phyloP scores from a whole-genome alignment of 768 basidiomycete genomes.

The Podaxis carcinomalis region DNA sequence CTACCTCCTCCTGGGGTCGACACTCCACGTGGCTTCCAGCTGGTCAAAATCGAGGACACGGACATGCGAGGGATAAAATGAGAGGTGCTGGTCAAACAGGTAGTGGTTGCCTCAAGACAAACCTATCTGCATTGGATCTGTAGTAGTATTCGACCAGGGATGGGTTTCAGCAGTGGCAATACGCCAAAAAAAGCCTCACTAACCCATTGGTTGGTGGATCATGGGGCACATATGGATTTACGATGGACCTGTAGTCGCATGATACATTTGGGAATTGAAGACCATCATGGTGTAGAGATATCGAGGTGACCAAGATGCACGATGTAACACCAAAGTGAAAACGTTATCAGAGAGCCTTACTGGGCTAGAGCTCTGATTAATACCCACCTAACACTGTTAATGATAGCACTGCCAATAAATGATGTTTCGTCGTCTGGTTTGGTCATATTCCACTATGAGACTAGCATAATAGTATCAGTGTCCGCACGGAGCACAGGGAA shows the following conservation, averaged over 20 bases:
- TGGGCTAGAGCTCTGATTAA: neutral
- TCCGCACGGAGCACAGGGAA: neutral
- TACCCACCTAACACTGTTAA: neutral
- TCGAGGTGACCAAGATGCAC: neutral
- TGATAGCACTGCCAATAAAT: neutral
- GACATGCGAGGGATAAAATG: neutral
- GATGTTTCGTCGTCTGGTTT: neutral
- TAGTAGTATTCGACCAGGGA: neutral
- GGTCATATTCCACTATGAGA: neutral
- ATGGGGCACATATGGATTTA: neutral
- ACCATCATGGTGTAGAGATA: neutral
- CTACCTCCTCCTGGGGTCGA: too few species aligned
- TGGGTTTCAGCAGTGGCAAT: neutral
- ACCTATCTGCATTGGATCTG: neutral
- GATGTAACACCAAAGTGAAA: neutral
- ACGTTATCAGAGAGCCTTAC: neutral
- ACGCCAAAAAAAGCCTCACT: neutral
- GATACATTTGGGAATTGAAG: neutral
- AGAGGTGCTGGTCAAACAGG: neutral
- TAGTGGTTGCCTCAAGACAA: neutral
- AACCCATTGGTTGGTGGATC: neutral
- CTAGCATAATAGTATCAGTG: neutral
- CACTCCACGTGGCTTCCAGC: neutral
- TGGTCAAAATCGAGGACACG: neutral
- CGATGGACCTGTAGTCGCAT: neutral